Percentiles rank a stretch among this genome's conserved stretches.
Conservation (phyloP, 129 eudicot genomes). For the Calendula officinalis region DNA sequence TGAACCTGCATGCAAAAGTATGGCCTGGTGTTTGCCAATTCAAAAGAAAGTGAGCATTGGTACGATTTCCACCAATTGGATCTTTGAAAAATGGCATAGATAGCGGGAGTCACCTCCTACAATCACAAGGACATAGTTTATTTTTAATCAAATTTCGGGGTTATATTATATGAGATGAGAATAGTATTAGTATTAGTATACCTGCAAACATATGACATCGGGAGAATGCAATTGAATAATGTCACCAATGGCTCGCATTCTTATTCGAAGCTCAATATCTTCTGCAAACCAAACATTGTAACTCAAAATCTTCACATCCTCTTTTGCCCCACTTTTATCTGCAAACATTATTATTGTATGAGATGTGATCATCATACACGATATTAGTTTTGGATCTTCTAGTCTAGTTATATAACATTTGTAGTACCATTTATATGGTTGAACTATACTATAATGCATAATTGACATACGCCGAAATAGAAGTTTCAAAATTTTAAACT, state of each 20-base stretch:
- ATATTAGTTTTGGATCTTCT: too few species aligned
- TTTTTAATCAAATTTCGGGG: not conserved
- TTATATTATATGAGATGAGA: not conserved
- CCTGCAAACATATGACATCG: constrained; percentile 89
- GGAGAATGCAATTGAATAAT: constrained; percentile 77
- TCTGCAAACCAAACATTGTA: constrained; percentile 96
- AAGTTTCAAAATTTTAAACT: constrained; percentile 3
- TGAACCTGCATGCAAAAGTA: constrained; percentile 94
- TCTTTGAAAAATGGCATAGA: constrained; percentile 56
- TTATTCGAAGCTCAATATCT: constrained; percentile 60
- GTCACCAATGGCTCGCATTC: constrained; percentile 82
- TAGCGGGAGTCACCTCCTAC: constrained; percentile 82
- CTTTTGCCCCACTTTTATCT: constrained; percentile 29
- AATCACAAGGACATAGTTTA: constrained; percentile 3
- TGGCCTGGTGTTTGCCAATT: constrained; percentile 36
- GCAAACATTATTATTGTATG: constrained; percentile 8
- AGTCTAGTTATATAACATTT: not conserved
- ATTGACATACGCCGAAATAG: not conserved
- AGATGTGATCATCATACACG: not conserved
- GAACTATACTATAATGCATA: not conserved
- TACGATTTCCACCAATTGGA: constrained; percentile 84
- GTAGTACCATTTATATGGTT: not conserved
- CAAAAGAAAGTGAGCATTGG: constrained; percentile 63
- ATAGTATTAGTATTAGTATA: constrained; percentile 16
- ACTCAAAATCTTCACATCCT: constrained; percentile 62